Evolutionary conservation across 2,329 filamentous ascomycete species (phyloP).

Genomic region (Sclerotinia sclerotiorum): DNA sequence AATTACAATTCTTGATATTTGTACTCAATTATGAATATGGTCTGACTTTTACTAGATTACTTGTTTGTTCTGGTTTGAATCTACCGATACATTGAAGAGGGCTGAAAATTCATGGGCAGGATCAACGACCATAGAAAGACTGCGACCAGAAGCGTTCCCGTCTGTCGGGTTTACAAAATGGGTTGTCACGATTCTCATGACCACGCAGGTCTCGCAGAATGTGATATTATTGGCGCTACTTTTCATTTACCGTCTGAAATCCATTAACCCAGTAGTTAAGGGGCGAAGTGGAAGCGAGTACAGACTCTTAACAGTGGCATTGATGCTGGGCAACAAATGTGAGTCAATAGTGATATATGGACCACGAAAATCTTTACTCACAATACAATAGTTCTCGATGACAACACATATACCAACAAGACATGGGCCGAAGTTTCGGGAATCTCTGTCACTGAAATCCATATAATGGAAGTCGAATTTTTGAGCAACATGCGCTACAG

Average conservation of each 20-base stretch:
- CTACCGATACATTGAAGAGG: slow-evolving; percentile 71
- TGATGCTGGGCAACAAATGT: slow-evolving; percentile 99
- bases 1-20: slow-evolving; percentile 32
- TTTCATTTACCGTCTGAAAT: slow-evolving; percentile 92
- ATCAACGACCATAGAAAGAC: slow-evolving; percentile 48
- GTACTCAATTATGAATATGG: not conserved
- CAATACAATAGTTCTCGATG: slow-evolving; percentile 70
- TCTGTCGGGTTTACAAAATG: slow-evolving; percentile 85
- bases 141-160: slow-evolving; percentile 73
- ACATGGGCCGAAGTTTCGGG: slow-evolving; percentile 98
- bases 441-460: slow-evolving; percentile 90
- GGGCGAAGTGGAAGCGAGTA: slow-evolving; percentile 94
- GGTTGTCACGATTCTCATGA: slow-evolving; percentile 86
- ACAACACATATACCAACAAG: slow-evolving; percentile 99
- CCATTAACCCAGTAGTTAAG: slow-evolving; percentile 82
- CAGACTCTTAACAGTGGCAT: slow-evolving; percentile 83
- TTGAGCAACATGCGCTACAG: slow-evolving; percentile 98
- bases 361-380: slow-evolving; percentile 30
- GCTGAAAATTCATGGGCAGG: slow-evolving; percentile 56
- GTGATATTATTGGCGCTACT: slow-evolving; percentile 86
- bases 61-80: slow-evolving; percentile 97
- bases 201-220: slow-evolving; percentile 94
- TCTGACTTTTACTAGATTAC: slow-evolving; percentile 65
- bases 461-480: slow-evolving; percentile 99
- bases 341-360: slow-evolving; percentile 39